These are phyloP conservation scores for Tylopilus cervinicoccineus DNA, from an alignment of 768 basidiomycete genomes.

Conservation along the genomic window DNA sequence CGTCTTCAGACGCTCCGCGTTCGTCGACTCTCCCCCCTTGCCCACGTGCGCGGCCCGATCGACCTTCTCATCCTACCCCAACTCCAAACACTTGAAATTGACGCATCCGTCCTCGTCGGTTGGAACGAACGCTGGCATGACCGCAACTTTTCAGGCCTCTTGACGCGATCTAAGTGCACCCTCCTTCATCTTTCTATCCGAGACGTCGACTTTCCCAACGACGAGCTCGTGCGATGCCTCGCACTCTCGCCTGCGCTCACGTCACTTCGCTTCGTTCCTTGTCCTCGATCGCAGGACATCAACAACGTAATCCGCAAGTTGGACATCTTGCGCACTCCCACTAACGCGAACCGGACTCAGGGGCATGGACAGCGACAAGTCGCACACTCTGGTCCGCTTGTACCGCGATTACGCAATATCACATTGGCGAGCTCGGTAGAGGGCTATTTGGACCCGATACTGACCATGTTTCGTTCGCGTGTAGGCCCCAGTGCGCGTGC, in stretches of 20 bases:
- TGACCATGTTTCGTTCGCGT: conserved; percentile 10
- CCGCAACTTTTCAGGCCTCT: conserved; percentile 11
- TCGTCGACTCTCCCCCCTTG: conserved; percentile 1
- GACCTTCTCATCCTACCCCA: conserved; percentile 16
- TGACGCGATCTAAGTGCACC: conserved; percentile 11
- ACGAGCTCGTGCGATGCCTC: conserved; percentile 20
- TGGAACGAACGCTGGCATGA: conserved; percentile 6
- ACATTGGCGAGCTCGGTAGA: conserved; percentile 12
- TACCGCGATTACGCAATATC: conserved; percentile 13
- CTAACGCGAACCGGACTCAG: background rate
- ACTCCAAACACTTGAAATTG: conserved; percentile 15
- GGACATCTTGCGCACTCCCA: background rate
- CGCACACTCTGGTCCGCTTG: too few species aligned
- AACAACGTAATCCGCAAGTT: conserved; percentile 6
- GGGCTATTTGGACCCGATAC: conserved; percentile 4
- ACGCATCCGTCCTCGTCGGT: background rate
- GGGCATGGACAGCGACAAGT: too few species aligned
- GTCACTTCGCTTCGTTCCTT: conserved; percentile 15
- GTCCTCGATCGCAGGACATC: conserved; percentile 14
- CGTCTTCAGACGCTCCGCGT: conserved; percentile 15
- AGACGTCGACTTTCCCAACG: conserved; percentile 13
- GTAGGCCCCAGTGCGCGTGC: background rate
- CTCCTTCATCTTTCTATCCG: conserved; percentile 13
- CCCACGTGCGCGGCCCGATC: background rate
- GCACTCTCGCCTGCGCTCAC: conserved; percentile 8